Percentiles rank a stretch among this genome's conserved stretches.
These are phyloP conservation scores for Podospora comata DNA, from an alignment of 495 filamentous ascomycete species.

Conservation along the genomic window DNA sequence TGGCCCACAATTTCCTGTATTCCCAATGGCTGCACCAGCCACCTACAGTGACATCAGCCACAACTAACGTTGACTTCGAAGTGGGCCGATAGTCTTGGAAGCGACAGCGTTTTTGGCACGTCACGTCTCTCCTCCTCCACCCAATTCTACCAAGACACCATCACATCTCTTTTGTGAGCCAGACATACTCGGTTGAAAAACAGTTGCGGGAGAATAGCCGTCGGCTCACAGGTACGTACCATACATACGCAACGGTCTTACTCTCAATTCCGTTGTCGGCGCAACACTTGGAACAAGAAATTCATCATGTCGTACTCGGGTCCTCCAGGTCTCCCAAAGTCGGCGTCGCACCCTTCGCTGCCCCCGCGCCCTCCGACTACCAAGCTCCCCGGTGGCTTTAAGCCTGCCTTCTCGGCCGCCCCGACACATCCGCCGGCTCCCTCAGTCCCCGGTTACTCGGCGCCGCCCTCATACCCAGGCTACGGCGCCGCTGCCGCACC, in stretches of 20 bases:
- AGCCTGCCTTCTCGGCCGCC: slow-evolving; percentile 54
- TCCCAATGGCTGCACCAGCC: not conserved
- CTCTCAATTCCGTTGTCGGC: slow-evolving; percentile 26
- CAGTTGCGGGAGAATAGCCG: slow-evolving; percentile 20
- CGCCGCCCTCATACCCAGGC: slow-evolving; percentile 27
- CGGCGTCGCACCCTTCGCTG: slow-evolving; percentile 60
- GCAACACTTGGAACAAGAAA: slow-evolving; percentile 45
- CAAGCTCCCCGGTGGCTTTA: slow-evolving; percentile 54
- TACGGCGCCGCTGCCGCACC: slow-evolving; percentile 35
- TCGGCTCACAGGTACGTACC: slow-evolving; percentile 50
- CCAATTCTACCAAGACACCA: not conserved
- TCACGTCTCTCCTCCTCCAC: not conserved
- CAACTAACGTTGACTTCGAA: not conserved
- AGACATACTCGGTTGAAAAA: slow-evolving; percentile 21
- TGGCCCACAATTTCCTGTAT: not conserved
- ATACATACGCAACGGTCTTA: slow-evolving; percentile 23
- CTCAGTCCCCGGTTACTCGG: slow-evolving; percentile 31
- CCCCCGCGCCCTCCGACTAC: slow-evolving; percentile 79
- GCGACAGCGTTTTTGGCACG: not conserved
- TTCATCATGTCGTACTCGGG: slow-evolving; percentile 96
- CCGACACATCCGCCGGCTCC: slow-evolving; percentile 17
- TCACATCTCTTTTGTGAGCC: slow-evolving; percentile 21
- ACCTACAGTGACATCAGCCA: not conserved
- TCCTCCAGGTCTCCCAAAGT: slow-evolving; percentile 75
- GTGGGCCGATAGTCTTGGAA: not conserved